A percentile compares a stretch with the other conserved stretches of the same genome.
phyloP scores from a whole-genome alignment of 768 basidiomycete genomes.

The Pleurotus eryngii region DNA sequence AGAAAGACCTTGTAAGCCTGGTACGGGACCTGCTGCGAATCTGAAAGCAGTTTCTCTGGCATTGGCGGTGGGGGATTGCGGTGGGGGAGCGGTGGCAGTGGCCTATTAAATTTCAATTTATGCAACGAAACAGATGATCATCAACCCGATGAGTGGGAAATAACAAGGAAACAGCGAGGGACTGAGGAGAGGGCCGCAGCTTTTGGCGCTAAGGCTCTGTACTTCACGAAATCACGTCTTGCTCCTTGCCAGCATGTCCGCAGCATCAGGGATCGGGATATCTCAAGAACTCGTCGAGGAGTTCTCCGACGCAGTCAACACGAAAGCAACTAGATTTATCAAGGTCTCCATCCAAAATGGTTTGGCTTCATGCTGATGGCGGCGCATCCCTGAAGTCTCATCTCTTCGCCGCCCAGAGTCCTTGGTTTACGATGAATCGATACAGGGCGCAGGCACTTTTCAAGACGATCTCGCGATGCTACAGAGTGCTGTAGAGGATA shows the following conservation, averaged over 20 bases:
- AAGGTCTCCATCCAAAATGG: conserved; percentile 77
- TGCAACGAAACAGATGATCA: neutral
- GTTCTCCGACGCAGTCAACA: conserved; percentile 58
- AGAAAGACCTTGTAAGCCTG: conserved; percentile 47
- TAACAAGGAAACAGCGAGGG: too few species aligned
- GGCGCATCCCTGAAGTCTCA: conserved; percentile 12
- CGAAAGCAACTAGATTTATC: conserved; percentile 60
- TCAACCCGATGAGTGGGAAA: neutral
- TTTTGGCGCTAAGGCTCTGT: too few species aligned
- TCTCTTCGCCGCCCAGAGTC: conserved; percentile 46
- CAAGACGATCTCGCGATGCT: conserved; percentile 59
- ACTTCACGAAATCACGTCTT: neutral
- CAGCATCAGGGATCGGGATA: conserved; percentile 67
- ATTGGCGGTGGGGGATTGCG: neutral
- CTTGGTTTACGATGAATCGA: conserved; percentile 56
- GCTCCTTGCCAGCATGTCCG: conserved; percentile 50
- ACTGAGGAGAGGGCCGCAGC: too few species aligned
- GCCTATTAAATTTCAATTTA: neutral
- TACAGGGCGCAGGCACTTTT: conserved; percentile 49
- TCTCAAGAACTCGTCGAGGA: conserved; percentile 52
- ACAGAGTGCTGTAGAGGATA: conserved; percentile 53
- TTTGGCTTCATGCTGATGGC: conserved; percentile 27
- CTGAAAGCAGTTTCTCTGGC: conserved; percentile 11
- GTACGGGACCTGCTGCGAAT: conserved; percentile 37
- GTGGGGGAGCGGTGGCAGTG: neutral